Evolutionary conservation across 306 rosid genomes (phyloP).

Genomic region (Senna siamea): DNA sequence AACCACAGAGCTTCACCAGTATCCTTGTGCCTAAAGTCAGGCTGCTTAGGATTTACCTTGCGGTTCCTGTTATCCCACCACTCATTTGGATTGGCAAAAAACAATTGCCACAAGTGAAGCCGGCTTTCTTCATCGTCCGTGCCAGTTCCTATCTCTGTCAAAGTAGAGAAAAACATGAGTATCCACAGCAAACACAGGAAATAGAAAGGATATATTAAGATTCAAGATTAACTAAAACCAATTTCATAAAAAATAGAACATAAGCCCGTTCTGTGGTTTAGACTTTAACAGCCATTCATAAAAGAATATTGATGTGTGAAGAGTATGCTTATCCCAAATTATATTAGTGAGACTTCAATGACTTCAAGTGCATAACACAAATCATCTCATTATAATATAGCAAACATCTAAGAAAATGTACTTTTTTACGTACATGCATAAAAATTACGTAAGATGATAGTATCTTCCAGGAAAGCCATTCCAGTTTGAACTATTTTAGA

Average conservation of each 20-base stretch:
- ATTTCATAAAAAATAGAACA: slow-evolving; percentile 13
- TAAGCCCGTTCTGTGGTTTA: slow-evolving; percentile 26
- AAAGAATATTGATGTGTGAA: too few species aligned
- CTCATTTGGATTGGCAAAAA: slow-evolving; percentile 68
- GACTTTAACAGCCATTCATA: neutral
- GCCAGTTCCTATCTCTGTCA: slow-evolving; percentile 39
- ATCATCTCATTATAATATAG: neutral
- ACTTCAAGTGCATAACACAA: slow-evolving; percentile 20
- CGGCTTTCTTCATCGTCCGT: slow-evolving; percentile 40
- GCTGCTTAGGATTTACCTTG: slow-evolving; percentile 53
- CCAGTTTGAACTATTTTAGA: neutral
- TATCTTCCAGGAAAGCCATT: neutral
- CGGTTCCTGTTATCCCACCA: slow-evolving; percentile 83
- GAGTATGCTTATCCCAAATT: slow-evolving; percentile 7
- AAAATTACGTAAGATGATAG: slow-evolving; percentile 13
- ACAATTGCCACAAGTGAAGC: slow-evolving; percentile 83
- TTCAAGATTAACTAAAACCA: slow-evolving; percentile 16
- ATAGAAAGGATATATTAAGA: slow-evolving; percentile 30
- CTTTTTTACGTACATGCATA: neutral
- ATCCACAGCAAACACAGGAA: slow-evolving; percentile 8
- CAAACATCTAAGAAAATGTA: neutral
- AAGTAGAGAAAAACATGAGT: slow-evolving; percentile 27
- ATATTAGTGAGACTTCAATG: neutral
- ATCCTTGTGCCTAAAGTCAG: slow-evolving; percentile 80
- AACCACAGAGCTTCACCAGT: slow-evolving; percentile 78